Base-by-base conservation (phyloP, 2,329 filamentous ascomycete species). In the Colletotrichum nymphaeae region DNA sequence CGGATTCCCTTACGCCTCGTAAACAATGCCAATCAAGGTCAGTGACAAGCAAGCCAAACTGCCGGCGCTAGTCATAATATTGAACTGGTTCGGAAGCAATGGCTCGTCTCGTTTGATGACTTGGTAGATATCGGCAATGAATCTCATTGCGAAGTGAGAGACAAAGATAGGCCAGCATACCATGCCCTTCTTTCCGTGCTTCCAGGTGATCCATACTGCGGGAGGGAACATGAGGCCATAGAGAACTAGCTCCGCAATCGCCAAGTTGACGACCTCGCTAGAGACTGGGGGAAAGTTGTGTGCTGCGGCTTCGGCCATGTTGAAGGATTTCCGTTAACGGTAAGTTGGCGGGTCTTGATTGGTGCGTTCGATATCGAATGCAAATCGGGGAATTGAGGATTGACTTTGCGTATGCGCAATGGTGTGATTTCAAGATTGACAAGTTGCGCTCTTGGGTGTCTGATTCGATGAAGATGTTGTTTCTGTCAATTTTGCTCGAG, bases 111-210 rank as follows among this genome's bases (percentile, higher is more conserved):
- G 70, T 26, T 74, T 76, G 62, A 74, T 35, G 32, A 80, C 72
- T 24, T 77, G 75, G 55, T 78, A 80, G 57, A 69, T 69, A n/a
- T 80, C 77, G 30, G 77, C 71, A 14, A 77, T 59, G 55, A 80
- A 76, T 52, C 76, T 75, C 6, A 77, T 73, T 1, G 42, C 53
- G 28, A 79, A 79, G 56, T 77, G 77, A 1, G 75, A 77, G 3
- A 78, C 14, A 14, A 78, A 78, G 28, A 80, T 79, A 3, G 78
- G 77, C 79, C 79, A 80, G 73, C 78, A 80, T 24, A 78, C 76
- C 75, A 80, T 79, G 26, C 79, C 79, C 1, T 74, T 58, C 53
- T 79, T 80, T 16, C 79, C 79, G 66, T 80, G 78, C 37, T 77
- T 79, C 76, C 75, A 80, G 1, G 78, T 73, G 19, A 80, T 74